Percentiles rank a stretch among this genome's conserved stretches.
phyloP scores from a whole-genome alignment of 2,329 filamentous ascomycete genomes.

The Aspergillus versicolor region DNA sequence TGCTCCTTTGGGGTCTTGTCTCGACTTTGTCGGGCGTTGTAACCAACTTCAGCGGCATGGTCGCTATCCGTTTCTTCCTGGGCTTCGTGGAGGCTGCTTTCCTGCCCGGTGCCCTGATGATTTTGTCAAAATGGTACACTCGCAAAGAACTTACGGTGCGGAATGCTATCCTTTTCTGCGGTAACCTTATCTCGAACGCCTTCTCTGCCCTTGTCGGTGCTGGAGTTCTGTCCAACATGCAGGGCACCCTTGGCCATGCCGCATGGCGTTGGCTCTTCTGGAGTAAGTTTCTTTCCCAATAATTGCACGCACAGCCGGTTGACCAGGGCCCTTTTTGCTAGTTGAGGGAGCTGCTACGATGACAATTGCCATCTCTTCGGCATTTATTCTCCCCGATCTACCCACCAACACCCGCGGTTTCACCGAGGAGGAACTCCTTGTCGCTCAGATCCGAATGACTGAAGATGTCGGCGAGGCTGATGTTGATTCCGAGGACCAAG shows the following conservation, averaged over 20 bases:
- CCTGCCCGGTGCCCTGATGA: conserved; percentile 38
- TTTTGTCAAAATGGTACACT: conserved; percentile 51
- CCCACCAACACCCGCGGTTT: conserved; percentile 55
- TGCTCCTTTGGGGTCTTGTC: conserved; percentile 60
- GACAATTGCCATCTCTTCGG: conserved; percentile 24
- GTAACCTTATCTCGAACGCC: conserved; percentile 48
- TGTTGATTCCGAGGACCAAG: conserved; percentile 48
- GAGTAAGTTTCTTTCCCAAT: conserved; percentile 57
- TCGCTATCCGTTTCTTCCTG: conserved; percentile 38
- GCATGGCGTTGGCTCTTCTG: conserved; percentile 51
- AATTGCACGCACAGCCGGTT: conserved; percentile 27
- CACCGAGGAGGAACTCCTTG: conserved; percentile 42
- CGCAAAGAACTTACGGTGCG: conserved; percentile 45
- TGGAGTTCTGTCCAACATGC: conserved; percentile 47
- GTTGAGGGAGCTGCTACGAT: conserved; percentile 7
- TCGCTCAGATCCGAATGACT: conserved; percentile 56
- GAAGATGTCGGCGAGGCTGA: conserved; percentile 61
- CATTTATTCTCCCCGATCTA: conserved; percentile 49
- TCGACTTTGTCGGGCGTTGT: conserved; percentile 56
- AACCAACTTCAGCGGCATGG: conserved; percentile 34
- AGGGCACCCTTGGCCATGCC: conserved; percentile 37
- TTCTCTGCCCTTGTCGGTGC: conserved; percentile 48
- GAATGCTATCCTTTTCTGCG: conserved; percentile 49
- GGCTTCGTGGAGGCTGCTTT: conserved; percentile 42
- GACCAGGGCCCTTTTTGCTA: not conserved